These are phyloP conservation scores for Acer saccharum DNA, from an alignment of 345 rosid species.

Conservation along the genomic window DNA sequence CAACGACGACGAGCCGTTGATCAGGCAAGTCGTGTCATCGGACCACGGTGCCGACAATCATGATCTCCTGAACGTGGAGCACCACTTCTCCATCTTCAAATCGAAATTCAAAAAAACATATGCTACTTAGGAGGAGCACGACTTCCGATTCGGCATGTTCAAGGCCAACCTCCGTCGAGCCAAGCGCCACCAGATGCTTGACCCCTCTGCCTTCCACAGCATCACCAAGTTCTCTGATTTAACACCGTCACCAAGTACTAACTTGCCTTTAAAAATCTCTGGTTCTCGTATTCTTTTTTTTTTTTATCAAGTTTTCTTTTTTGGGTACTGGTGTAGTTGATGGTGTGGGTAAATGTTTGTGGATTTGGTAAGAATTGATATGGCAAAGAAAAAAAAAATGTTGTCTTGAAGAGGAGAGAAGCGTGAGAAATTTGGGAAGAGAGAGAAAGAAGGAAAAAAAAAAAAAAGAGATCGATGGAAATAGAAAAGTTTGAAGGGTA, in stretches of 20 bases:
- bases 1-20: slow-evolving; percentile 43
- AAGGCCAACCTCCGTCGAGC: slow-evolving; percentile 70
- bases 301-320: too few species aligned
- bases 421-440: too few species aligned
- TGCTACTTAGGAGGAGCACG: slow-evolving; percentile 76
- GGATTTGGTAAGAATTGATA: too few species aligned
- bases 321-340: too few species aligned
- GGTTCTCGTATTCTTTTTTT: too few species aligned
- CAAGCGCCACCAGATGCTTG: slow-evolving; percentile 64
- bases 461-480: too few species aligned
- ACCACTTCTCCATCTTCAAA: slow-evolving; percentile 78
- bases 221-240: slow-evolving; percentile 94
- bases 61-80: slow-evolving; percentile 61
- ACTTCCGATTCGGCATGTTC: slow-evolving; percentile 70
- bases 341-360: too few species aligned
- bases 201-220: slow-evolving; percentile 86
- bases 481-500: too few species aligned
- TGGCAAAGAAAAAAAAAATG: too few species aligned
- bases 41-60: slow-evolving; percentile 36
- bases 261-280: too few species aligned
- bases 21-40: slow-evolving; percentile 74
- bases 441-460: too few species aligned
- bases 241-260: background rate
- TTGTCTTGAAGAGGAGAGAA: too few species aligned
- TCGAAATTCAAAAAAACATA: slow-evolving; percentile 63